Evolutionary conservation across 2,329 filamentous ascomycete genomes (phyloP).

Genomic region (Fusarium longipes): DNA sequence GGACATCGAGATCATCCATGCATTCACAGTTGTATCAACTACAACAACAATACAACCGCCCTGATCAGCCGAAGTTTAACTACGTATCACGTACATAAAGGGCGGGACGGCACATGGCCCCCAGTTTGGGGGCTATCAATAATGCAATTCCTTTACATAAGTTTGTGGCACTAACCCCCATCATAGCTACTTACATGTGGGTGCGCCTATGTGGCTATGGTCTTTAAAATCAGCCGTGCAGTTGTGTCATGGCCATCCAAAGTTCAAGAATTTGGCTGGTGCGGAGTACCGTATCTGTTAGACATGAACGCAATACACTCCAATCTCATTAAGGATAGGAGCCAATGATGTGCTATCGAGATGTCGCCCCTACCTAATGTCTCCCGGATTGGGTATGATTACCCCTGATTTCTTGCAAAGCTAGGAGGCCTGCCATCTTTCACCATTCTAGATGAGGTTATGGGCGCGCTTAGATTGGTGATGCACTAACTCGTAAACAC

Average conservation of each 20-base stretch:
- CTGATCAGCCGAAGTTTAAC: slow-evolving; percentile 1
- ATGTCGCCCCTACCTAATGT: neutral
- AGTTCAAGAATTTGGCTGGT: neutral
- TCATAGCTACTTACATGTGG: neutral
- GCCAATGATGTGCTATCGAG: neutral
- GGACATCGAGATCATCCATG: neutral
- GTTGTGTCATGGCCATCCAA: neutral
- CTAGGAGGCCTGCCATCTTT: slow-evolving; percentile 8
- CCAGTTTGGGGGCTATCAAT: slow-evolving; percentile 11
- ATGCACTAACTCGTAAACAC: neutral
- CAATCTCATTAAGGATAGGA: neutral
- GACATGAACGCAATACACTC: neutral
- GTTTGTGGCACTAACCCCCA: slow-evolving; percentile 4
- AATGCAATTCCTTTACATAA: neutral
- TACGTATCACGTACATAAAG: neutral
- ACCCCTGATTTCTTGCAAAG: neutral
- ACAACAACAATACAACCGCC: neutral
- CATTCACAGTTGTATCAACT: neutral
- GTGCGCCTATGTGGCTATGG: neutral
- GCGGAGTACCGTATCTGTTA: neutral
- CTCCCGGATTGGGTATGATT: neutral
- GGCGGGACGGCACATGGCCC: neutral
- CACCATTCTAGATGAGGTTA: neutral
- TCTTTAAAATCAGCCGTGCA: neutral
- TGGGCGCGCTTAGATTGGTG: neutral